Conservation (phyloP, 352 stramenopile species). For the Globisporangium sylvaticum region DNA sequence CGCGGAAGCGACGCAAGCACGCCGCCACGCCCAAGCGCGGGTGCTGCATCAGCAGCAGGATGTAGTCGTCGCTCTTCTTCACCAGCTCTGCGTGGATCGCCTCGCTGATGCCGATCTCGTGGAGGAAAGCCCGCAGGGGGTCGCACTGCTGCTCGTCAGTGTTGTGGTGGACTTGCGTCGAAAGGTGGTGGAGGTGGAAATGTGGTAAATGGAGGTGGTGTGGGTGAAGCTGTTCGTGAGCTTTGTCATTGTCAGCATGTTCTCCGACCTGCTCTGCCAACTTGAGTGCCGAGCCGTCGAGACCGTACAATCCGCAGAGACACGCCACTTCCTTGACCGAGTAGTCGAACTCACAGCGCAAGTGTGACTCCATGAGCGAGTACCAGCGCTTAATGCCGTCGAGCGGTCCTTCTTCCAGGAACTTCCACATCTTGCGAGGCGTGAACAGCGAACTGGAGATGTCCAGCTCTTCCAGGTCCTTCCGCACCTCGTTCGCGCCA, state of each 20-base stretch:
- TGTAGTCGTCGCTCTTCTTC: slow-evolving; percentile 65
- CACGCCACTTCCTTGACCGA: slow-evolving; percentile 68
- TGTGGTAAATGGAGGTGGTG: slow-evolving; percentile 6
- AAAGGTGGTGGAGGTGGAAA: slow-evolving; percentile 5
- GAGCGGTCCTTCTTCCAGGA: slow-evolving; percentile 50
- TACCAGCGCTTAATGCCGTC: slow-evolving; percentile 76
- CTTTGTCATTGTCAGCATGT: slow-evolving; percentile 4
- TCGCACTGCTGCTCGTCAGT: slow-evolving; percentile 8
- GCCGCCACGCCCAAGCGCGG: slow-evolving; percentile 35
- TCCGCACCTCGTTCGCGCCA: slow-evolving; percentile 10
- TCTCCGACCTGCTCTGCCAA: slow-evolving; percentile 22
- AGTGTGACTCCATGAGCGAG: slow-evolving; percentile 76
- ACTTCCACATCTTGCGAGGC: slow-evolving; percentile 74
- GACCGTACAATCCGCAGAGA: slow-evolving; percentile 66
- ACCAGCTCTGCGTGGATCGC: slow-evolving; percentile 43
- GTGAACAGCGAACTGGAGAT: slow-evolving; percentile 78
- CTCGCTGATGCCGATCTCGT: slow-evolving; percentile 43
- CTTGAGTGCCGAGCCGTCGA: slow-evolving; percentile 48
- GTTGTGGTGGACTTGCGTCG: neutral
- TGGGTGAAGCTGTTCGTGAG: neutral
- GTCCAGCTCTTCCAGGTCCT: slow-evolving; percentile 39
- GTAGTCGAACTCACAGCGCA: slow-evolving; percentile 78
- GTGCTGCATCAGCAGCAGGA: slow-evolving; percentile 70
- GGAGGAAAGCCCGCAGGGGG: slow-evolving; percentile 33
- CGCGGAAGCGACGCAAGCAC: slow-evolving; percentile 55